These are phyloP conservation scores for Phtheirospermum japonicum DNA, from an alignment of 257 asterid genomes.

Conservation along the genomic window DNA sequence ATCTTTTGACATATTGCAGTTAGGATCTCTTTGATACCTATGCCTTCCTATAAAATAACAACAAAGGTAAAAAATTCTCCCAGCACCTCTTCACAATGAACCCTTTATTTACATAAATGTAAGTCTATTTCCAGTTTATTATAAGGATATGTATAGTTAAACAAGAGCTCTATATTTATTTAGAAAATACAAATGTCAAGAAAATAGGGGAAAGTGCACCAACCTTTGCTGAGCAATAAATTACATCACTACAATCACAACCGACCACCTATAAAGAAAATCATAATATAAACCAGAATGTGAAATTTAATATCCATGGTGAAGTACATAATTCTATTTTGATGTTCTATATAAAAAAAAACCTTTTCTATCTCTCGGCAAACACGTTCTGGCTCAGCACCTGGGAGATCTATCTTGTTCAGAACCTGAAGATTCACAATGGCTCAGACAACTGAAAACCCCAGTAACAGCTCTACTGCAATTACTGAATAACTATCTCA, in stretches of 20 bases:
- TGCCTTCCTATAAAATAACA: conserved; percentile 71
- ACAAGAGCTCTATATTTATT: background rate
- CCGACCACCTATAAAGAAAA: too few relatives aligned
- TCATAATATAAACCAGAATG: conserved; percentile 5
- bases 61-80: conserved; percentile 16
- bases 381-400: conserved; percentile 94
- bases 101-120: background rate
- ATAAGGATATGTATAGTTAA: conserved; percentile 1
- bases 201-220: conserved; percentile 23
- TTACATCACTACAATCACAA: conserved; percentile 38
- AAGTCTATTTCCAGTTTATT: background rate
- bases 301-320: too few relatives aligned
- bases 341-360: conserved; percentile 35
- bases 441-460: conserved; percentile 17
- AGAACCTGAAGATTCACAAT: conserved; percentile 61
- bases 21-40: conserved; percentile 78
- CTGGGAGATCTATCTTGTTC: conserved; percentile 99
- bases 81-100: background rate
- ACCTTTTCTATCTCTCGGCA: conserved; percentile 96
- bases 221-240: conserved; percentile 95
- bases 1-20: conserved; percentile 79
- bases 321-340: background rate
- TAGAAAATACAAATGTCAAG: background rate
- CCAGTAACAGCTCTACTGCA: conserved; percentile 3
- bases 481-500: conserved; percentile 16